A percentile compares a stretch with the other conserved stretches of the same genome.
These are phyloP conservation scores for Populus trichocarpa DNA, from an alignment of 441 rosid species.

Conservation along the genomic window DNA sequence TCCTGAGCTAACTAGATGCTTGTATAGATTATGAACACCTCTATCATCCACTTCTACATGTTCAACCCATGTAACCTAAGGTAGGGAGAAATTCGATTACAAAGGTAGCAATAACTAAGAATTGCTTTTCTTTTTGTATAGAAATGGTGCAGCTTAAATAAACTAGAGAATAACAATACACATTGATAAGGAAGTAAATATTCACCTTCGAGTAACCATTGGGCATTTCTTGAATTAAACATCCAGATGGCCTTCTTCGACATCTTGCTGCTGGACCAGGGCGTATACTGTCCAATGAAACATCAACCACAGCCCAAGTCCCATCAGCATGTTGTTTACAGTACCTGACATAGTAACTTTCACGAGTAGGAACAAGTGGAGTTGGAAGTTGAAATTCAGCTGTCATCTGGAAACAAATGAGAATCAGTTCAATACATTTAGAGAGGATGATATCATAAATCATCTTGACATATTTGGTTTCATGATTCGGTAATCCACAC, in stretches of 20 bases:
- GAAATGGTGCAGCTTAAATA: no score
- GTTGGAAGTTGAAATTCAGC: constrained; percentile 77
- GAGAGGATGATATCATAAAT: no score
- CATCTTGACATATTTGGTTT: no score
- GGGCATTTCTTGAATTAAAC: constrained; percentile 73
- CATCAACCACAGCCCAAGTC: constrained; percentile 91
- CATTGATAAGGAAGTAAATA: no score
- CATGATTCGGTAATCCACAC: no score
- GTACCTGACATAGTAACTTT: constrained; percentile 61
- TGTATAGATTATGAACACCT: constrained; percentile 56
- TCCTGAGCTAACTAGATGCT: constrained; percentile 59
- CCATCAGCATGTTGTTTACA: constrained; percentile 76
- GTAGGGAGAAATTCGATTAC: no score
- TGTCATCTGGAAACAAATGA: constrained; percentile 33
- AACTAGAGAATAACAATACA: no score
- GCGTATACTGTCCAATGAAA: constrained; percentile 73
- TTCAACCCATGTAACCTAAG: constrained; percentile 34
- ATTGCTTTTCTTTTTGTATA: no score
- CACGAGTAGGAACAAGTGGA: constrained; percentile 75
- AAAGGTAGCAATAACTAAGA: no score
- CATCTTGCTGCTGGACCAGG: constrained; percentile 48
- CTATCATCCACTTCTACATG: constrained; percentile 80
- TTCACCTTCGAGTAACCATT: constrained; percentile 73
- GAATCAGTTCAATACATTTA: no score
- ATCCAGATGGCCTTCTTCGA: constrained; percentile 84